Base-by-base conservation (phyloP, 1,139 yeast species). In the Geotrichum australiense region DNA sequence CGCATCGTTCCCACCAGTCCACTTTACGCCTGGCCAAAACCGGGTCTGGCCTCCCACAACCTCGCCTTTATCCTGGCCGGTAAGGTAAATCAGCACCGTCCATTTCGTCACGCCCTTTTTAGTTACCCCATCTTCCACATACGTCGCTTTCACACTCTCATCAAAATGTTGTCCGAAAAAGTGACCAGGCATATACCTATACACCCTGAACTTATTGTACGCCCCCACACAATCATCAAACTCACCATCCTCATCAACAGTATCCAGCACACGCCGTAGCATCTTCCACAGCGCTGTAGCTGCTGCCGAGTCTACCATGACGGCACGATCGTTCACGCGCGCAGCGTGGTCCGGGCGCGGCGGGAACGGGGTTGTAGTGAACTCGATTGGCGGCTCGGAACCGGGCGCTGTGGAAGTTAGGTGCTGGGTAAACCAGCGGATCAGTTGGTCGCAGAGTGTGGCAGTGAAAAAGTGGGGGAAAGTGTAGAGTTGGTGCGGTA, bases 121-220 rank as follows among this genome's bases (percentile, higher is more conserved):
- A 11, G 22, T 14, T 15, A 28, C 26, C 14, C 33, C 16, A 11
- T 37, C 41, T 21, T 40, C 39, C 4, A 41, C 48, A n/a, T n/a
- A n/a, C 4, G 58, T 50, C 33, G 71, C 69, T 4, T 47, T 46
- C 1, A 76, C 80, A 8, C 76, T 66, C 37, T 78, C 84, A 51
- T 78, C 85, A 51, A 76, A 78, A 54, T 78, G 84, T 48, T 72
- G 68, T 4, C 76, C 80, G 51, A 78, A 78, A 55, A 71, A 76
- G 47, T 78, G 82, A 0, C 82, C 83, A 45, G 68, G 66, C 4
- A 58, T 55, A 55, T 78, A 78, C 39, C 83, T 53, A 53, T 78
- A 78, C 2, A 78, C 61, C 30, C 85, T 55, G 14, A 78, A 56
- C 47, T 77, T 76, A 1, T 80, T 76, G 49, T 78, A 77, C 35